Evolutionary conservation across 805 yeast species (phyloP).

Genomic region (Myxozyma mucilagina): DNA sequence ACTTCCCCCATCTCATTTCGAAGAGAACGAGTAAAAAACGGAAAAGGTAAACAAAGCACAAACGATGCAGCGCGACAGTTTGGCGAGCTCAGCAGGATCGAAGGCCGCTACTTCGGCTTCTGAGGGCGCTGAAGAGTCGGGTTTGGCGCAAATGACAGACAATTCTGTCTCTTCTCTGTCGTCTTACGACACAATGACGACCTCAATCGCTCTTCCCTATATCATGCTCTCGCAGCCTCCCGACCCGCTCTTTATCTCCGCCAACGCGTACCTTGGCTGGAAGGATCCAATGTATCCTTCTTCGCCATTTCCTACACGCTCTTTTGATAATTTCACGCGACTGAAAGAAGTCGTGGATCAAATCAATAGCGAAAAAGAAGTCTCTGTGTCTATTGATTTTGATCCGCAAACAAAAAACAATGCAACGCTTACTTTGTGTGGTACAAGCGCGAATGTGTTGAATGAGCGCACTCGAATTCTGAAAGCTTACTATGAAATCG

Average conservation of each 20-base stretch:
- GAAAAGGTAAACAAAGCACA: too few species aligned
- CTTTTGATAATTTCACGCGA: conserved; percentile 24
- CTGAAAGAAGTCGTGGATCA: conserved; percentile 4
- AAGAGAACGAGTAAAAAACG: too few species aligned
- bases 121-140: too few species aligned
- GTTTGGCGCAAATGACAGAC: neutral
- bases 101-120: too few species aligned
- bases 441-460: conserved; percentile 16
- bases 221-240: conserved; percentile 29
- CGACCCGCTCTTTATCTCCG: conserved; percentile 17
- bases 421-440: conserved; percentile 25
- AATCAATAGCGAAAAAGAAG: conserved; percentile 6
- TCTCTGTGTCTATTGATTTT: conserved; percentile 7
- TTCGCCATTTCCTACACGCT: neutral
- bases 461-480: conserved; percentile 18
- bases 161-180: neutral
- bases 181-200: conserved; percentile 24
- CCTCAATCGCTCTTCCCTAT: conserved; percentile 31
- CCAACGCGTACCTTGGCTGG: conserved; percentile 27
- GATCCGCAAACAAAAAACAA: conserved; percentile 6
- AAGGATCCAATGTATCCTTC: conserved; percentile 21
- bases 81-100: too few species aligned
- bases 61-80: too few species aligned
- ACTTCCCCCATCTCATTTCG: too few species aligned
- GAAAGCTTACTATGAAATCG: conserved; percentile 22